These are phyloP conservation scores for Ceratocystis eucalypticola DNA, from an alignment of 2,329 filamentous ascomycete genomes.

Conservation along the genomic window DNA sequence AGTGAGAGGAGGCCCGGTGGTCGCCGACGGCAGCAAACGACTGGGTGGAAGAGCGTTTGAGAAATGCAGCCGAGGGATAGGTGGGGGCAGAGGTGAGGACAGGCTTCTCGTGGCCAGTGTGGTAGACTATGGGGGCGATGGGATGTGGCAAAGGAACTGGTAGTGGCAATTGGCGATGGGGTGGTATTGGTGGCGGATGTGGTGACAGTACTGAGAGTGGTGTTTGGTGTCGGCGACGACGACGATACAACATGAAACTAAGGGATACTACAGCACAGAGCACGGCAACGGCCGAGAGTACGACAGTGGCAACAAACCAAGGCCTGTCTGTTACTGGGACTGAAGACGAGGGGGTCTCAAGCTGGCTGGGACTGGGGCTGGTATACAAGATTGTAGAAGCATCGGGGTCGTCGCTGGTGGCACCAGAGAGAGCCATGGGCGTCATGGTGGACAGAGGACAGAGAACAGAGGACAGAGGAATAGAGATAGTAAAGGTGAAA, in stretches of 20 bases:
- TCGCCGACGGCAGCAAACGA: not conserved
- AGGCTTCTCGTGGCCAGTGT: slow-evolving; percentile 4
- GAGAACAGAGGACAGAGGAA: not conserved
- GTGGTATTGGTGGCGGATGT: not conserved
- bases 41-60: slow-evolving; percentile 11
- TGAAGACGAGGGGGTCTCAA: not conserved
- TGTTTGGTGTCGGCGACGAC: slow-evolving; percentile 6
- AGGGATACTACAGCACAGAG: slow-evolving; percentile 7
- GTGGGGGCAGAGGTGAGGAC: not conserved
- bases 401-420: not conserved
- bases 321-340: slow-evolving; percentile 14
- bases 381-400: not conserved
- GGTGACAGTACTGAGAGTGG: not conserved
- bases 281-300: slow-evolving; percentile 12
- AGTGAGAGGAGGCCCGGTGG: not conserved
- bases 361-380: not conserved
- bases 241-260: slow-evolving; percentile 13
- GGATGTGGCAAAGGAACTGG: not conserved
- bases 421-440: not conserved
- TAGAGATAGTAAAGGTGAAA: not conserved
- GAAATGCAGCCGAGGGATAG: slow-evolving; percentile 6
- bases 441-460: not conserved
- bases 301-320: slow-evolving; percentile 17
- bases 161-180: not conserved
- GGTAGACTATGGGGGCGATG: not conserved